These are phyloP conservation scores for Dictyostelium discoideum DNA, from an alignment of 78 protist species.

Conservation along the genomic window dicty_2.7 NC_007091.3:728501-729000, in stretches of 20 bases:
- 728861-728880: constrained; percentile 42
- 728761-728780: constrained; percentile 38
- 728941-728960: constrained; percentile 90
- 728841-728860: constrained; percentile 76
- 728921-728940: constrained; percentile 72
- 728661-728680: constrained; percentile 86
- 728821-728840: constrained; percentile 83
- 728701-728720: constrained; percentile 61
- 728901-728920: constrained; percentile 67
- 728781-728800: constrained; percentile 70
- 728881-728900: constrained; percentile 74
- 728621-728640: constrained; percentile 75
- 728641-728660: constrained; percentile 86
- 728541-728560: background rate
- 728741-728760: constrained; percentile 64
- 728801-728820: constrained; percentile 86
- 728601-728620: constrained; percentile 74
- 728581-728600: constrained; percentile 9
- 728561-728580: constrained; percentile 27
- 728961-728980: constrained; percentile 87
- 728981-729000: constrained; percentile 58
- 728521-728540: background rate
- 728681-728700: constrained; percentile 77
- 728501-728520: background rate
- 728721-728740: constrained; percentile 47